Conservation (phyloP, 2,329 filamentous ascomycete species). For the Claviceps cyperi region DNA sequence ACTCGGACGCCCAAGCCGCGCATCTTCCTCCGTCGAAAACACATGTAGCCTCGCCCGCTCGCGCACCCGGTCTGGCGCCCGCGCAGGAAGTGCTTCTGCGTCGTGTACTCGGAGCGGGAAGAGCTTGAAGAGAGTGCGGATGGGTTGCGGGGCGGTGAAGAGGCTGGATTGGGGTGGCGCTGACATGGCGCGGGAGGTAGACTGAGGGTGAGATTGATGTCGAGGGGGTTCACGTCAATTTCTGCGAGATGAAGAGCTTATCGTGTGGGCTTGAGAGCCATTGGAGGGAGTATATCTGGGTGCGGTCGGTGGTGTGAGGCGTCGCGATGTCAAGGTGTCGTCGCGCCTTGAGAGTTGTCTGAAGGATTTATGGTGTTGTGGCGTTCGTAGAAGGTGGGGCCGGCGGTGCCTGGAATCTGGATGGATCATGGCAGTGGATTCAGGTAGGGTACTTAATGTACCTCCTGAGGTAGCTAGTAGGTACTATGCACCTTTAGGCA, state of each 20-base stretch:
- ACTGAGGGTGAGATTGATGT: too few species aligned
- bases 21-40: conserved; percentile 55
- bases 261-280: too few species aligned
- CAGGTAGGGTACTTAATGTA: background rate
- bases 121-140: conserved; percentile 70
- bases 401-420: background rate
- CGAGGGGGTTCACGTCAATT: too few species aligned
- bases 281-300: too few species aligned
- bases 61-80: conserved; percentile 29
- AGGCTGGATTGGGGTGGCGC: conserved; percentile 15
- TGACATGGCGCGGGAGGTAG: background rate
- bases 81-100: conserved; percentile 57
- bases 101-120: conserved; percentile 70
- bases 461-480: too few species aligned
- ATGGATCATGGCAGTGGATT: background rate
- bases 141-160: conserved; percentile 53
- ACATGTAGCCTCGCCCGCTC: conserved; percentile 52
- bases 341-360: background rate
- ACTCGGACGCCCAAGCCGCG: conserved; percentile 48
- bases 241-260: too few species aligned
- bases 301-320: background rate
- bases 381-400: background rate
- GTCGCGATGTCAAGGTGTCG: background rate
- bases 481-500: too few species aligned
- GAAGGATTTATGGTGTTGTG: conserved; percentile 1